Conservation (phyloP, 257 asterid species). For the Verbena officinalis region DNA sequence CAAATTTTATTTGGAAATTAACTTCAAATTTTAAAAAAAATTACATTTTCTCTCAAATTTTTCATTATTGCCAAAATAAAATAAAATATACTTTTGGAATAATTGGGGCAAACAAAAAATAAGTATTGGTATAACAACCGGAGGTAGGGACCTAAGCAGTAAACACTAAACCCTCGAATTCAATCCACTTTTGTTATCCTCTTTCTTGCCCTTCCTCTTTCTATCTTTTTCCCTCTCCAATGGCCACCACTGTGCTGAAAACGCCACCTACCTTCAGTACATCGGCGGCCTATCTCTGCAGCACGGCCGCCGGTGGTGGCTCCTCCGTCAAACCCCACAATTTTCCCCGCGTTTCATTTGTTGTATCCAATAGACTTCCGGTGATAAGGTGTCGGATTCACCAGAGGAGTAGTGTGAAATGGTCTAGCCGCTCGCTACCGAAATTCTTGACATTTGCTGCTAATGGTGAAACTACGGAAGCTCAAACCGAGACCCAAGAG, state of each 20-base stretch:
- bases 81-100: no score
- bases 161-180: conserved; percentile 28
- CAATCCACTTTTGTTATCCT: conserved; percentile 33
- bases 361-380: conserved; percentile 28
- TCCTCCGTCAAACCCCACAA: conserved; percentile 30
- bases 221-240: conserved; percentile 25
- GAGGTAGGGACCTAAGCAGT: conserved; percentile 6
- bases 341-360: conserved; percentile 33
- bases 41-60: no score
- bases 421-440: conserved; percentile 33
- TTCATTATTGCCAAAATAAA: no score
- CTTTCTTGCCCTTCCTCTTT: conserved; percentile 25
- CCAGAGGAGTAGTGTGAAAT: conserved; percentile 33
- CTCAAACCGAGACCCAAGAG: conserved; percentile 49
- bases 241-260: conserved; percentile 50
- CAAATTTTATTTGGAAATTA: no score
- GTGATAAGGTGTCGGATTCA: conserved; percentile 32
- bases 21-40: no score
- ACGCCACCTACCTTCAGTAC: conserved; percentile 43
- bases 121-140: not conserved
- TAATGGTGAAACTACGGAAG: conserved; percentile 50
- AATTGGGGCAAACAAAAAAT: no score
- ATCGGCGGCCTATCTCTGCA: conserved; percentile 40
- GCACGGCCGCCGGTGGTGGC: conserved; percentile 35
- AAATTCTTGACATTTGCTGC: conserved; percentile 42